Conservation (phyloP, 768 basidiomycete genomes). For the Strobilomyces echinocephalus region DNA sequence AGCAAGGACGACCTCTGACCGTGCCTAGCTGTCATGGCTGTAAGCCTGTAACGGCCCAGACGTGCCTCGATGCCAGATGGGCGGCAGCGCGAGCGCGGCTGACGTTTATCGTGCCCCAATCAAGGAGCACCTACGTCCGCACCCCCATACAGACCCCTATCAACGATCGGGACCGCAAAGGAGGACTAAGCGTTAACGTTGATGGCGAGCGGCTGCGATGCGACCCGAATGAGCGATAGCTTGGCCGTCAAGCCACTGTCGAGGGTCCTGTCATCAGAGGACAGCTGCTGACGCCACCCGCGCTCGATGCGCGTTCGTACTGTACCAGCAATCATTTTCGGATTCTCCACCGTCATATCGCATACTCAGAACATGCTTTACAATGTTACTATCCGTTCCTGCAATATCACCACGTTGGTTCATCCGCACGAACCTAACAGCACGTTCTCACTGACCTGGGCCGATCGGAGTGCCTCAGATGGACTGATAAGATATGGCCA, state of each 20-base stretch:
- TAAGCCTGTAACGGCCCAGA: not conserved
- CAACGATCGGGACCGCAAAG: constrained; percentile 6
- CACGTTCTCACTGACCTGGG: not conserved
- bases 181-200: not conserved
- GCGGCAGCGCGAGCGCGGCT: not conserved
- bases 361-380: not conserved
- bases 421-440: not conserved
- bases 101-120: not conserved
- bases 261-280: constrained; percentile 8
- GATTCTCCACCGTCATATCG: not conserved
- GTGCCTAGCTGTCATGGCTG: constrained; percentile 7
- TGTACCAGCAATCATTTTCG: not conserved
- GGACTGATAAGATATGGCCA: constrained; percentile 11
- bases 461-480: not conserved
- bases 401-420: constrained; percentile 1
- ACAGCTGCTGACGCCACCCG: not conserved
- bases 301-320: not conserved
- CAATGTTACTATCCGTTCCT: not conserved
- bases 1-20: too few species aligned
- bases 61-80: constrained; percentile 3
- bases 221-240: not conserved
- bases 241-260: constrained; percentile 5
- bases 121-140: not conserved
- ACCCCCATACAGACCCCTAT: constrained; percentile 2
- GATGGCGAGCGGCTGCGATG: not conserved